Evolutionary conservation across 1,284 basidiomycete genomes (phyloP), one percentile per base, ranked within the genome.

Genomic region (Taiwanofungus camphoratus): DNA sequence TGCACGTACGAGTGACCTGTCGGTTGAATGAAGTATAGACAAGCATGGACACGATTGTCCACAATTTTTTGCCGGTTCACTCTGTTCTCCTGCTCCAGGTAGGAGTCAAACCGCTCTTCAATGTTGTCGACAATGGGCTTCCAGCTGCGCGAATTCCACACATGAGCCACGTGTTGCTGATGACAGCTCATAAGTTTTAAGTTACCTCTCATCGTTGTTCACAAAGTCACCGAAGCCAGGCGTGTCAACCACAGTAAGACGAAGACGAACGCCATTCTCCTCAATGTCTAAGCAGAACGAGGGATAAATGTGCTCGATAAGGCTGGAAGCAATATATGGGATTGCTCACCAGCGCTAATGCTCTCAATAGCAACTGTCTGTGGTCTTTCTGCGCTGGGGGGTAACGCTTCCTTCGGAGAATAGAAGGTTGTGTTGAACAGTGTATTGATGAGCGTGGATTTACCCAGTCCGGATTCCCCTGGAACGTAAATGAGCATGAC

Each of bases 381-480:
- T 30, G 91, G 79, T 44, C 82, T 75, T 65, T 97, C 94, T 29
- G 84, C 79, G 44, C 90, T 82, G 30, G 93, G 93, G 44, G 83
- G 79, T 26, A 86, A 73, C 41, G 87, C 77, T 52, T 87, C 80
- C 68, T 92, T 93, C 48, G 87, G 80, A 42, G 88, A 85, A 66
- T 96, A 95, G 49, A 98, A 85, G 49, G 81, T 79, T 36, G 93
- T 95, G 64, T 95, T 92, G 78, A 98, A 98, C 51, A 98, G 78
- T 15, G 94, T 98, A 70, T 98, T 98, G 65, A 98, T 85, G 61
- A 97, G 78, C 8, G 94, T 98, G 13, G 94, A 97, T 74, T 98
- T 98, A 52, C 94, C 94, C 51, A 98, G 76, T 43, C 94, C 94
- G 40, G 93, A 96, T 72, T 98, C 94, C 69, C 93, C 92, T 96